Evolutionary conservation across 495 filamentous ascomycete genomes (phyloP), one percentile per base, ranked within the genome.

Genomic region (Choiromyces venosus): DNA sequence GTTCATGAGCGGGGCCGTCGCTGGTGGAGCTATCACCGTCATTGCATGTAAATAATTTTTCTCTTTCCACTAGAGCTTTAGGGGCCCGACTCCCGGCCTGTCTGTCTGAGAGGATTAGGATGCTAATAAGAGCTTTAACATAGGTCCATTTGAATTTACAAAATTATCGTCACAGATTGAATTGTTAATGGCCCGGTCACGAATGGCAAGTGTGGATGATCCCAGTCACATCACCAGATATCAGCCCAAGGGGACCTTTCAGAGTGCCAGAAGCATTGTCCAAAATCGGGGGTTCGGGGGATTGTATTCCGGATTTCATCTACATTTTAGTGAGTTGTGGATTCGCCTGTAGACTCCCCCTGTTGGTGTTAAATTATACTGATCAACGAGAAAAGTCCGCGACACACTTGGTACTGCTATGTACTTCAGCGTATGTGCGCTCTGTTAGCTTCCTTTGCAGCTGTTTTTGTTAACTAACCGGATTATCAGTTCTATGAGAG

Each of bases 161-260:
- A 97, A 97, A 83, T 87, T 97, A 69, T 94, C 91, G 71, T 92
- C 93, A 19, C 94, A 97, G 82, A 85, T 95, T 16, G 94, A 93
- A 0, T 89, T 95, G n/a, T 83, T 97, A 73, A 89, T 96, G 85
- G 90, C 87, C 6, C 86, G 88, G 40, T 85, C 88, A 52, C 89
- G 90, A 66, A 87, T 88, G 82, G 83, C 86, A 16, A 88, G 86
- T 75, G 83, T 90, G 21, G 87, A 87, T 74, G 86, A 89, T 61
- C 87, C 88, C 72, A 77, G 72, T 12, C 79, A 78, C 38, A 75
- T 81, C 42, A 83, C 89, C 71, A 93, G 91, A 78, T 91, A 90
- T 79, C 89, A 92, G 71, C 90, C 92, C 73, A 88, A 93, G 73
- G 91, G 92, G 7, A 96, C 93, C 8, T 86, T 94, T 37, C 87